phyloP scores from a whole-genome alignment of 805 yeast genomes.

The Starmerella bombi region DNA sequence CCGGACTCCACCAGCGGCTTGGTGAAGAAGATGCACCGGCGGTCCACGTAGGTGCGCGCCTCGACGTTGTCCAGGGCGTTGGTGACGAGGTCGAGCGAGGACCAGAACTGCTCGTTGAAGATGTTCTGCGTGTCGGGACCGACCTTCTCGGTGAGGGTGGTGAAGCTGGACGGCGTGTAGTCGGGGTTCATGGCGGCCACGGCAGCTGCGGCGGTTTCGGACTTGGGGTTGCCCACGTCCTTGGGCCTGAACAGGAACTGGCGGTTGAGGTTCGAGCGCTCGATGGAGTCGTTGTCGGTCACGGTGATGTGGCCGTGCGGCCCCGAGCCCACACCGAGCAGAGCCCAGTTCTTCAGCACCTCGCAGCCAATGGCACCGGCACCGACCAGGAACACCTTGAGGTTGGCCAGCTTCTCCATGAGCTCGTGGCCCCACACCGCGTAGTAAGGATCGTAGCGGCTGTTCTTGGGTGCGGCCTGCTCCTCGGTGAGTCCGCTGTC shows the following conservation, averaged over 20 bases:
- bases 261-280: conserved; percentile 88
- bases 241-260: conserved; percentile 89
- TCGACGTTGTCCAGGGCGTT: conserved; percentile 96
- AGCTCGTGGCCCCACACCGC: conserved; percentile 81
- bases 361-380: conserved; percentile 99
- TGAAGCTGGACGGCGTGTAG: conserved; percentile 54
- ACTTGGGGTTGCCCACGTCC: conserved; percentile 85
- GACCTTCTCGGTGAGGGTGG: conserved; percentile 69
- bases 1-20: conserved; percentile 93
- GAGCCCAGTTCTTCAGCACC: conserved; percentile 95
- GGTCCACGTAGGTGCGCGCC: conserved; percentile 94
- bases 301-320: conserved; percentile 70
- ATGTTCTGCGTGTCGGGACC: conserved; percentile 85
- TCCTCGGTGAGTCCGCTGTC: conserved; percentile 42
- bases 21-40: conserved; percentile 85
- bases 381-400: conserved; percentile 82
- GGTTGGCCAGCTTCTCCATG: conserved; percentile 59
- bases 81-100: conserved; percentile 69
- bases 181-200: conserved; percentile 78
- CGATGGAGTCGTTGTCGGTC: conserved; percentile 92
- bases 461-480: conserved; percentile 57
- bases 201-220: conserved; percentile 81
- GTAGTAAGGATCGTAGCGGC: conserved; percentile 89
- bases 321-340: conserved; percentile 90
- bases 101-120: conserved; percentile 80